Base-by-base conservation (phyloP, 352 stramenopile species). In the Pythium guiyangense region DNA sequence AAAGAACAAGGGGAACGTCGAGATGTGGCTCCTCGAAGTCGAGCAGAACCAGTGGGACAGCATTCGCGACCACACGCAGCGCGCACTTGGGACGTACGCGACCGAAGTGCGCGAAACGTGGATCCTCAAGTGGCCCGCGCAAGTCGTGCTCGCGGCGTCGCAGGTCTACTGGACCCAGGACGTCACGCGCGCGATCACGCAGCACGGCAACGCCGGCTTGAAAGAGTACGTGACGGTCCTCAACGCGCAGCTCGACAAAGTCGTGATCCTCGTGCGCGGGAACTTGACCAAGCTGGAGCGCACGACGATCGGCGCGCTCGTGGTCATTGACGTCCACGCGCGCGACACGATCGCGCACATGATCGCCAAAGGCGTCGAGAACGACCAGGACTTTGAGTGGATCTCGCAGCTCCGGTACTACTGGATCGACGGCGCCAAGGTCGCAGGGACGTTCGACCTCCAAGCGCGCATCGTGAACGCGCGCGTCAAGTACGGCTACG, bases 161-260 rank as follows among this genome's bases (percentile, higher is more conserved):
- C 88, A 97, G 59, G 85, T 98, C 10, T 98, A 96, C 63, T 98
- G 94, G 94, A 98, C 94, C 1, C 77, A 92, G 45, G 87, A 98
- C 52, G 91, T 97, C 12, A 95, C 91, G 4, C 65, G 78, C 22
- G 84, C 91, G 4, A 93, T 98, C 61, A 79, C 77, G 18, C 63
- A 62, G 15, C 84, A 84, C 17, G 85, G 80, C 6, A 84, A 86
- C 29, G 67, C 67, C 6, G 88, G 79, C 0, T 70, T 98, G 11
- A 71, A 85, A 42, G 60, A 79, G 18, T 96, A 96, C 50, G 66
- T 95, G 3, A 55, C 91, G 34, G 68, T 79, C 44, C 74, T 98
- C 17, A 98, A 97, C 51, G 49, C 70, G 4, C 87, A 97, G 54
- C 71, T 98, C 3, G 76, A 94, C 5, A 90, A 80, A 15, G 91